Base-by-base conservation (phyloP, 1,284 basidiomycete species). In the Puccinia coronata region DNA sequence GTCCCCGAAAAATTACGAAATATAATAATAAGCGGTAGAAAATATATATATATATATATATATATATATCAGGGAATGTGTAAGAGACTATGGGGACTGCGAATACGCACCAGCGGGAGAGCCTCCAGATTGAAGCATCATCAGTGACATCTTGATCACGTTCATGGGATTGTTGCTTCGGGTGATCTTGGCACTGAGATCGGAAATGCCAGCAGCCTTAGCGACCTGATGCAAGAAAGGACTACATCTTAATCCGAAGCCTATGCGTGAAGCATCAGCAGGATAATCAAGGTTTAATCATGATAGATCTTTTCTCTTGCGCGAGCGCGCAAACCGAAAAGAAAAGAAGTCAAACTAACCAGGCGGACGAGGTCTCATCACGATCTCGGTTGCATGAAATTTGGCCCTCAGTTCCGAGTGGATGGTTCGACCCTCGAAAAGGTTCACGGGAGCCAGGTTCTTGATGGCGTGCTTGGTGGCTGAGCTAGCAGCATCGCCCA, bases 91-190 rank as follows among this genome's bases (percentile, higher is more conserved):
- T n/a, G n/a, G n/a, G n/a, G n/a, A n/a, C n/a, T n/a, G n/a, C n/a
- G n/a, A 59, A 18, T 34, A 34, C 77, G 51, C 47, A 80, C 78
- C 78, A 73, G 47, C 67, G 20, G 78, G 78, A 31, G 78, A 53
- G 23, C 69, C 47, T 59, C 78, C 78, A 49, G 69, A 61, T 72
- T 84, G 85, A n/a, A 86, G 82, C 31, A 86, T 83, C 80, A 84
- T 83, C n/a, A 85, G 73, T 14, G 84, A 82, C 6, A 84, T 84
- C 61, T 86, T 85, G 73, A 85, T 84, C 25, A 86, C 85, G 47
- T 86, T 86, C 84, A 85, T 82, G 8, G 84, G 84, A 82, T 86
- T 86, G 43, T 84, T 84, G n/a, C 84, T 86, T 79, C 86, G 85
- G 59, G 84, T 83, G 67, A 86, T 83, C 57, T 84, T 83, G 11